These are phyloP conservation scores for Aurantiochytrium sp. DNA, from an alignment of 108 stramenopile species.

Conservation along the genomic window DNA sequence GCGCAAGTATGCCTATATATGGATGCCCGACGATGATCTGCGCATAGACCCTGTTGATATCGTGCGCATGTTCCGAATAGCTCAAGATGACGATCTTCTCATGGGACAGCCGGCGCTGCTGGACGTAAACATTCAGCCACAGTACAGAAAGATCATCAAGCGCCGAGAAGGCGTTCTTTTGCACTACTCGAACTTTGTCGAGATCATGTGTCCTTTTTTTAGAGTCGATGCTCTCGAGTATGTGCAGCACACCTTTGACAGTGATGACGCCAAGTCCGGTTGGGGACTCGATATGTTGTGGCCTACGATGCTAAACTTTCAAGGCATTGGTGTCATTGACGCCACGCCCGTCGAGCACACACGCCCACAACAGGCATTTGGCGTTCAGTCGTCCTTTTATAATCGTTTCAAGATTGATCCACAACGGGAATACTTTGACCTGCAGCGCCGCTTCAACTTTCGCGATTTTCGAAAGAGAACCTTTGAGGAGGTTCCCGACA, in stretches of 20 bases:
- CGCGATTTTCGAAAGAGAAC: background rate
- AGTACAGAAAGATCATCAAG: background rate
- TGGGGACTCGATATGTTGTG: slow-evolving; percentile 9
- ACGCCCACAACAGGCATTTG: background rate
- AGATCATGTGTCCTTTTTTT: slow-evolving; percentile 10
- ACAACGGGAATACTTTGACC: background rate
- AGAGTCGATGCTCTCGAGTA: background rate
- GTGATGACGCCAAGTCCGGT: background rate
- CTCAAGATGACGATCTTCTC: background rate
- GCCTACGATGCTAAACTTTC: background rate
- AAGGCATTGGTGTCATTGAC: background rate
- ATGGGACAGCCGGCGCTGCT: background rate
- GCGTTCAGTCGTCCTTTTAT: background rate
- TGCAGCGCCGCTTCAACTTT: background rate
- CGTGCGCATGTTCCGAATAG: background rate
- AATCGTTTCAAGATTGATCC: background rate
- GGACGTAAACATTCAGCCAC: background rate
- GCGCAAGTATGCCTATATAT: background rate
- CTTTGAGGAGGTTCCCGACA: background rate
- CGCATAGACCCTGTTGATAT: background rate
- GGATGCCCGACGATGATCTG: slow-evolving; percentile 5
- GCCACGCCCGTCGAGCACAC: slow-evolving; percentile 8
- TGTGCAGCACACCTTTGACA: background rate
- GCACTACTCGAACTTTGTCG: slow-evolving; percentile 15
- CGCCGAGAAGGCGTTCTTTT: background rate